Conservation (phyloP, 1,139 yeast species). For the Saccharomyces hybrid region DNA sequence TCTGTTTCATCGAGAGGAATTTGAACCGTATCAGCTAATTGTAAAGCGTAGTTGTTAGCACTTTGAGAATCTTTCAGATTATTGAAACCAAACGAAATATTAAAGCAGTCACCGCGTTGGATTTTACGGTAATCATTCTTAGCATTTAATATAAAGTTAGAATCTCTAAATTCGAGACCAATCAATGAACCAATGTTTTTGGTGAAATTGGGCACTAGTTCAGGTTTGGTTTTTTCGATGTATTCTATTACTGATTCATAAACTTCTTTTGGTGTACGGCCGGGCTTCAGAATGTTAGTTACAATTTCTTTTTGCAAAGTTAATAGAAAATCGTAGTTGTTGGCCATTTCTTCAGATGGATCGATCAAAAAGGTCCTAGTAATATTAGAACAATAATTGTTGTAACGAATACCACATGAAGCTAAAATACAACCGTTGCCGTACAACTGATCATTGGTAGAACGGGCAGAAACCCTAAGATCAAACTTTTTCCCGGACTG, state of each 20-base stretch:
- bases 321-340: slow-evolving; percentile 68
- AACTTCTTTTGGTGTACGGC: slow-evolving; percentile 56
- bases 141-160: slow-evolving; percentile 60
- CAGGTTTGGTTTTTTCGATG: slow-evolving; percentile 53
- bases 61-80: slow-evolving; percentile 47
- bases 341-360: slow-evolving; percentile 73
- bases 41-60: slow-evolving; percentile 54
- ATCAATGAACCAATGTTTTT: slow-evolving; percentile 85
- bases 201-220: slow-evolving; percentile 55
- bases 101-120: slow-evolving; percentile 66
- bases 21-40: slow-evolving; percentile 77
- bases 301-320: slow-evolving; percentile 59
- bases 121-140: slow-evolving; percentile 60
- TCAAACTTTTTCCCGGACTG: slow-evolving; percentile 87
- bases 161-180: slow-evolving; percentile 87
- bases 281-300: slow-evolving; percentile 50
- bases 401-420: slow-evolving; percentile 80
- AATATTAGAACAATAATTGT: slow-evolving; percentile 80
- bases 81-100: slow-evolving; percentile 70
- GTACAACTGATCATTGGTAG: slow-evolving; percentile 54
- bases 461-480: slow-evolving; percentile 75
- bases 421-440: slow-evolving; percentile 80
- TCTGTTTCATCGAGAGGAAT: slow-evolving; percentile 48
- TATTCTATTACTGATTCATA: slow-evolving; percentile 56
- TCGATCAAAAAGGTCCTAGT: slow-evolving; percentile 87